These are phyloP conservation scores for Leptodontidium sp. DNA, from an alignment of 2,329 filamentous ascomycete genomes.

Conservation along the genomic window DNA sequence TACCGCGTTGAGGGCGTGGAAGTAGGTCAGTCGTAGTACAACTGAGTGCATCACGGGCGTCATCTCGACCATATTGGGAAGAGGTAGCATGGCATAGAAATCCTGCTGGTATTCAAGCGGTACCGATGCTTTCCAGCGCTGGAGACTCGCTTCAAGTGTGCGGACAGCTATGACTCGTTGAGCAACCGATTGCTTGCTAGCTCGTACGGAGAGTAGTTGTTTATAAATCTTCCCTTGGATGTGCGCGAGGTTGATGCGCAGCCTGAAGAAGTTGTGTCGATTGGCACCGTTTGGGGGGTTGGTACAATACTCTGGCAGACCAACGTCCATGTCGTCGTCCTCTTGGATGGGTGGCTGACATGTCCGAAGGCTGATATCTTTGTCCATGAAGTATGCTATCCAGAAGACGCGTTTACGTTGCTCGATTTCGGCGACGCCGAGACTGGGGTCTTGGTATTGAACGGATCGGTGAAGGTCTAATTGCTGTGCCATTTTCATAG, in stretches of 20 bases:
- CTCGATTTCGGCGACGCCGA: slow-evolving; percentile 30
- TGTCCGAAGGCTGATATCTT: slow-evolving; percentile 67
- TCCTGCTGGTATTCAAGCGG: slow-evolving; percentile 29
- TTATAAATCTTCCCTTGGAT: slow-evolving; percentile 44
- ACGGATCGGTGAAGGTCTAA: slow-evolving; percentile 38
- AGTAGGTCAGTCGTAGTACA: slow-evolving; percentile 32
- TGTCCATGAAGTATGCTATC: slow-evolving; percentile 72
- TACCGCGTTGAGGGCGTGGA: slow-evolving; percentile 31
- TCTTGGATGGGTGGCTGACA: slow-evolving; percentile 68
- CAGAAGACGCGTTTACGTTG: slow-evolving; percentile 67
- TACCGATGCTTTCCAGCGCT: slow-evolving; percentile 30
- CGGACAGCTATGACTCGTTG: slow-evolving; percentile 27
- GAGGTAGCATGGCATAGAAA: slow-evolving; percentile 10
- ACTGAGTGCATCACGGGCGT: slow-evolving; percentile 18
- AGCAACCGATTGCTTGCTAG: slow-evolving; percentile 28
- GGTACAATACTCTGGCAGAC: slow-evolving; percentile 28
- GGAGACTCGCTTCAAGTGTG: slow-evolving; percentile 30
- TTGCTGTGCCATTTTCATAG: slow-evolving; percentile 41
- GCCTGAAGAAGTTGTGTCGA: slow-evolving; percentile 30
- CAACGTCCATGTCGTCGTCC: slow-evolving; percentile 60
- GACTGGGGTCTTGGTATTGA: slow-evolving; percentile 20
- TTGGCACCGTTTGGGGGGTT: background rate
- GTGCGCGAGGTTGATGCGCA: slow-evolving; percentile 33
- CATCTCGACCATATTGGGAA: background rate
- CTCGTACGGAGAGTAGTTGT: slow-evolving; percentile 37